A percentile compares a stretch with the other conserved stretches of the same genome.
These are phyloP conservation scores for Enterospora canceri DNA, from an alignment of 371 early-diverging fungal genomes.

Conservation along the genomic window DNA sequence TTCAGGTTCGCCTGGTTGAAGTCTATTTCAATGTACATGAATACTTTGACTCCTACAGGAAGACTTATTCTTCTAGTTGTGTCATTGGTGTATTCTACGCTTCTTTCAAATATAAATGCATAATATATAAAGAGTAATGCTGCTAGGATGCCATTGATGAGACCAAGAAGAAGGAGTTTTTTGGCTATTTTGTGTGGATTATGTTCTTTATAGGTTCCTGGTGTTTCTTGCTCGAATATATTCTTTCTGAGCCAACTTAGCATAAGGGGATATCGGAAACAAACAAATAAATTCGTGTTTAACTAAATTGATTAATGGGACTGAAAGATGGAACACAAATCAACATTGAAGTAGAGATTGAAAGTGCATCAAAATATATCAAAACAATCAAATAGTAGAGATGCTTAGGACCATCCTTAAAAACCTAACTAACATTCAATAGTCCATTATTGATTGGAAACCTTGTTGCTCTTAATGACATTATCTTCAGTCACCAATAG, in stretches of 20 bases:
- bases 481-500: too few relatives aligned
- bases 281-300: background rate
- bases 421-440: too few relatives aligned
- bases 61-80: background rate
- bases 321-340: background rate
- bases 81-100: background rate
- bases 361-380: too few relatives aligned
- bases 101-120: background rate
- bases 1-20: slow-evolving; percentile 91
- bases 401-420: too few relatives aligned
- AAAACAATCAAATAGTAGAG: too few relatives aligned
- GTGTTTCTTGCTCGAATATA: slow-evolving; percentile 11
- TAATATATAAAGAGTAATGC: background rate
- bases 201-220: slow-evolving; percentile 4
- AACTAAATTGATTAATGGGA: background rate
- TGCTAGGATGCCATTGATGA: slow-evolving; percentile 1
- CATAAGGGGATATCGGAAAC: background rate
- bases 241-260: background rate
- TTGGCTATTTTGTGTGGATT: background rate
- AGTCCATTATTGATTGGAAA: too few relatives aligned
- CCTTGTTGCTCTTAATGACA: too few relatives aligned
- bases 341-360: too few relatives aligned
- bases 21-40: slow-evolving; percentile 61
- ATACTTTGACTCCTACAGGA: slow-evolving; percentile 15
- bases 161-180: slow-evolving; percentile 1